These are phyloP conservation scores for Gonium pectorale DNA, from an alignment of 139 green algal species.

Conservation along the genomic window DNA sequence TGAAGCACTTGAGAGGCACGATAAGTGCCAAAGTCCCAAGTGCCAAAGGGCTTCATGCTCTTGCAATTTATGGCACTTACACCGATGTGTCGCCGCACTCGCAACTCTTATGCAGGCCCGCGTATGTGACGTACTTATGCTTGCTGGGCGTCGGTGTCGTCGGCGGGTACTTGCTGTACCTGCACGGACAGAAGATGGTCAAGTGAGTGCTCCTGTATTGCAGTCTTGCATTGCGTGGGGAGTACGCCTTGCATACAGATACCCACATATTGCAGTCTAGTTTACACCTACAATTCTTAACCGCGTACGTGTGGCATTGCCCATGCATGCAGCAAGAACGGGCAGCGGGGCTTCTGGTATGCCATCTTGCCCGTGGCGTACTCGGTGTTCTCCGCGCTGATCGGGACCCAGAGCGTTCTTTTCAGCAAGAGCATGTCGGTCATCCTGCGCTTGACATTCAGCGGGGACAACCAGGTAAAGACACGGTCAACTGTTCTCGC, in stretches of 20 bases:
- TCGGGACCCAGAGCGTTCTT: constrained; percentile 90
- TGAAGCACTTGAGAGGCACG: too few species aligned
- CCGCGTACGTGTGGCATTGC: too few species aligned
- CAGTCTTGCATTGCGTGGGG: too few species aligned
- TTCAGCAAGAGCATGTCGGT: constrained; percentile 89
- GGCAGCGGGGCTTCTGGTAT: constrained; percentile 55
- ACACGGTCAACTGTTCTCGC: too few species aligned
- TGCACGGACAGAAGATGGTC: constrained; percentile 52
- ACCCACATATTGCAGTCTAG: too few species aligned
- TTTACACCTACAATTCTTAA: too few species aligned
- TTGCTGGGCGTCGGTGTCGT: constrained; percentile 60
- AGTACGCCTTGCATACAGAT: too few species aligned
- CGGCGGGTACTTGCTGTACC: constrained; percentile 66
- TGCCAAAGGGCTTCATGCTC: too few species aligned
- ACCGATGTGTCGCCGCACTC: neutral
- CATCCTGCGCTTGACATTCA: constrained; percentile 80
- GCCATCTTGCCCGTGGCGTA: constrained; percentile 81
- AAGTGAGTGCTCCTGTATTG: too few species aligned
- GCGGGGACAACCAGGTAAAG: constrained; percentile 75
- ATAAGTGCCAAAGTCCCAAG: too few species aligned
- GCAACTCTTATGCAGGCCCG: constrained; percentile 49
- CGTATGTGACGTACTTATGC: constrained; percentile 81
- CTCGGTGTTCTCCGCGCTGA: constrained; percentile 77
- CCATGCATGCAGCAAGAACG: constrained; percentile 32
- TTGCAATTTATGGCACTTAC: neutral